Evolutionary conservation across 305 asterid genomes (phyloP).

Genomic region (Withania somnifera): DNA sequence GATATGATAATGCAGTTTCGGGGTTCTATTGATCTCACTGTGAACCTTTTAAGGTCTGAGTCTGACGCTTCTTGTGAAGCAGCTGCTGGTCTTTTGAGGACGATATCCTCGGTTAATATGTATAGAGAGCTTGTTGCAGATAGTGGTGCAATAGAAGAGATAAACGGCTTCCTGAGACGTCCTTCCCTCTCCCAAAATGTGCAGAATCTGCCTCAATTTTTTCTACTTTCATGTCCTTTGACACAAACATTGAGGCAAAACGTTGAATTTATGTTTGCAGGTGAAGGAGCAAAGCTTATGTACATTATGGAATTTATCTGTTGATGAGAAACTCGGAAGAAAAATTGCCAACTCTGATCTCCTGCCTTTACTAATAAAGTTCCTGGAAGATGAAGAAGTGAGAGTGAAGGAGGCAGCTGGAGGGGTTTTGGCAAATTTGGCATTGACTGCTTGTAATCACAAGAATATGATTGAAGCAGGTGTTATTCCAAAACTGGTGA

Average conservation of each 20-base stretch:
- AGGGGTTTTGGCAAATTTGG: constrained; percentile 65
- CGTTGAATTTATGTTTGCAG: constrained; percentile 30
- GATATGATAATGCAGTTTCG: constrained; percentile 58
- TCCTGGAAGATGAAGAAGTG: constrained; percentile 63
- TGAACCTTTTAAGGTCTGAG: constrained; percentile 62
- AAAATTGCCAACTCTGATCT: constrained; percentile 48
- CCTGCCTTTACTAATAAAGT: constrained; percentile 45
- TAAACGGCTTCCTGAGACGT: constrained; percentile 47
- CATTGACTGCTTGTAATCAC: constrained; percentile 46
- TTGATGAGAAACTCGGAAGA: constrained; percentile 54
- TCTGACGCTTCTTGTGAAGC: constrained; percentile 77
- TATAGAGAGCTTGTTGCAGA: constrained; percentile 61
- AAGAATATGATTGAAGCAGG: constrained; percentile 67
- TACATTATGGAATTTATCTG: constrained; percentile 68
- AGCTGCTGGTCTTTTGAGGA: constrained; percentile 75
- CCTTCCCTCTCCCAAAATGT: constrained; percentile 54
- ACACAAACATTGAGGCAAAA: constrained; percentile 10
- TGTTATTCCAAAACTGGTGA: constrained; percentile 67
- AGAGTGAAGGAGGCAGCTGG: constrained; percentile 66
- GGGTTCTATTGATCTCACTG: constrained; percentile 58
- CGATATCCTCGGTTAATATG: constrained; percentile 43
- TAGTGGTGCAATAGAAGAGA: constrained; percentile 84
- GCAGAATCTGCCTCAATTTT: constrained; percentile 1
- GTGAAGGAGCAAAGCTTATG: constrained; percentile 78
- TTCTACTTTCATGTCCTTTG: not conserved